These are phyloP conservation scores for Wickerhamiella siamensis DNA, from an alignment of 805 yeast species.

Conservation along the genomic window DNA sequence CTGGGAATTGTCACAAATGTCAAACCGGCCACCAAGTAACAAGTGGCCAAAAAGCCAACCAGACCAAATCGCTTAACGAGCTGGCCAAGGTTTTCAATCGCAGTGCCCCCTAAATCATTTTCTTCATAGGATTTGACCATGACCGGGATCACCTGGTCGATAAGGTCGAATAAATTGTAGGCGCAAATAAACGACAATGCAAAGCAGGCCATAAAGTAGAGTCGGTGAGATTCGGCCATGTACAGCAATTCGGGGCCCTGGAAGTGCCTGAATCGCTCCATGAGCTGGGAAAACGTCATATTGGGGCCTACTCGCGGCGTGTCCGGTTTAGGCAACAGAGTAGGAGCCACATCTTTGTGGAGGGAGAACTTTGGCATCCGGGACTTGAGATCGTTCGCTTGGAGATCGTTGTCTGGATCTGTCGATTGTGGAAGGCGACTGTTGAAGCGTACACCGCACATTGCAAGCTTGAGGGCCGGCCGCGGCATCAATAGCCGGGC, in stretches of 20 bases:
- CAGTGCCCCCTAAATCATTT: conserved; percentile 35
- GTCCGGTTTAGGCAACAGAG: conserved; percentile 59
- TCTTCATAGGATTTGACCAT: conserved; percentile 38
- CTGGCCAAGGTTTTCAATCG: conserved; percentile 27
- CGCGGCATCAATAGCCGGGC: not conserved
- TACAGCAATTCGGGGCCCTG: conserved; percentile 58
- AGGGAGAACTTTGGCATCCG: conserved; percentile 56
- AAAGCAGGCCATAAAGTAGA: conserved; percentile 56
- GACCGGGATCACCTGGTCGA: conserved; percentile 41
- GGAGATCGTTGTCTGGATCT: conserved; percentile 14
- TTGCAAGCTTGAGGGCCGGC: not conserved
- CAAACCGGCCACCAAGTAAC: conserved; percentile 31
- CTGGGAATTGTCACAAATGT: conserved; percentile 46
- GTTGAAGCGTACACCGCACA: conserved; percentile 1
- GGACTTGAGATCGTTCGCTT: conserved; percentile 36
- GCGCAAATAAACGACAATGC: conserved; percentile 54
- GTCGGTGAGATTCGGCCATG: conserved; percentile 70
- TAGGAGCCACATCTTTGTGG: conserved; percentile 47
- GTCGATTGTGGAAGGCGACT: conserved; percentile 12
- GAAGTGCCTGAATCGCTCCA: conserved; percentile 40
- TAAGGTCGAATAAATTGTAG: conserved; percentile 43
- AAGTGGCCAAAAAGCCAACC: conserved; percentile 24
- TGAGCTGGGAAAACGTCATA: conserved; percentile 45
- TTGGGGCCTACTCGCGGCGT: conserved; percentile 55
- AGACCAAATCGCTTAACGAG: conserved; percentile 26